Evolutionary conservation across 495 filamentous ascomycete genomes (phyloP).

Genomic region (Daldinia decipiens): DNA sequence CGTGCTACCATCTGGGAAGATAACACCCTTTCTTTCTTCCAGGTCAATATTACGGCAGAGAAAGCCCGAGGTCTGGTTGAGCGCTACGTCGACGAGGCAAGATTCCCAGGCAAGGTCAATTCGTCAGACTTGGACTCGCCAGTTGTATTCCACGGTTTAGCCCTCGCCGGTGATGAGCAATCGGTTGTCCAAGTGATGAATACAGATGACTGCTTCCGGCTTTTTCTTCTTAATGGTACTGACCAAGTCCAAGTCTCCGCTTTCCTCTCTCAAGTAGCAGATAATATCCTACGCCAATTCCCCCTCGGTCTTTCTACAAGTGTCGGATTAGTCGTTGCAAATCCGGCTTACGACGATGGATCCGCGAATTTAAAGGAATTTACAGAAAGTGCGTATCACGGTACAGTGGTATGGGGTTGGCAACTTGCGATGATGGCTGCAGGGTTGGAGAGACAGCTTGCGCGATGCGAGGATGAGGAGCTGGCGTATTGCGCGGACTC

Average conservation of each 20-base stretch:
- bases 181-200: conserved; percentile 68
- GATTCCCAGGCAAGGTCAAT: conserved; percentile 62
- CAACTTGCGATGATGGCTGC: conserved; percentile 72
- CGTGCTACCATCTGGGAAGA: conserved; percentile 73
- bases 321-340: conserved; percentile 68
- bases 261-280: conserved; percentile 65
- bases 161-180: conserved; percentile 65
- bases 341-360: conserved; percentile 67
- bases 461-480: conserved; percentile 52
- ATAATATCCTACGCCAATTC: conserved; percentile 66
- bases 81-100: conserved; percentile 55
- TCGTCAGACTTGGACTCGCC: conserved; percentile 31
- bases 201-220: conserved; percentile 71
- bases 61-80: conserved; percentile 59
- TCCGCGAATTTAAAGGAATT: conserved; percentile 62
- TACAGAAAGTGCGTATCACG: conserved; percentile 68
- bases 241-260: conserved; percentile 65
- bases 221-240: conserved; percentile 69
- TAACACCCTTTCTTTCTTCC: conserved; percentile 67
- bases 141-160: conserved; percentile 61
- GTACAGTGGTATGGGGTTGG: conserved; percentile 74
- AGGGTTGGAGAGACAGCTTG: conserved; percentile 62
- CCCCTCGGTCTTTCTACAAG: conserved; percentile 67
- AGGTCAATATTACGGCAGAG: conserved; percentile 56
- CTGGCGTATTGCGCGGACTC: conserved; percentile 62